Conservation (phyloP, 129 eudicot genomes). For the Smallanthus sonchifolius region DNA sequence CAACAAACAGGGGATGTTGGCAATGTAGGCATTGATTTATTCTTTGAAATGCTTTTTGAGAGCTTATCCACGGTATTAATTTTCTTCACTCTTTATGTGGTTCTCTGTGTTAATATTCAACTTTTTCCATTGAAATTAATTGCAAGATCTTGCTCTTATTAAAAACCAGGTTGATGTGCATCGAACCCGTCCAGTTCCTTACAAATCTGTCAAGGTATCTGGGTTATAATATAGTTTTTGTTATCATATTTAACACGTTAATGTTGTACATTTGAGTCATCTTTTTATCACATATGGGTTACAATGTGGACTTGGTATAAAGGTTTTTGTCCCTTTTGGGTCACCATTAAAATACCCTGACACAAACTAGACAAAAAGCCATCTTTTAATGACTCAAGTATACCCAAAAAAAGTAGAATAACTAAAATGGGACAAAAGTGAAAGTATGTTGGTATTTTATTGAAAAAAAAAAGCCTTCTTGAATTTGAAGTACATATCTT, state of each 20-base stretch:
- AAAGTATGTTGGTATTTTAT: background rate
- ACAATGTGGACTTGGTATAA: background rate
- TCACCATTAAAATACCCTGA: background rate
- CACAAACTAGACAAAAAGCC: background rate
- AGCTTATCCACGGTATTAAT: slow-evolving; percentile 84
- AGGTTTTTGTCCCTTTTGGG: too few relatives aligned
- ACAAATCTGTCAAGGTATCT: slow-evolving; percentile 79
- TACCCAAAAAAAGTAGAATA: background rate
- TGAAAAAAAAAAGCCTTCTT: background rate
- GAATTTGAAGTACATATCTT: background rate
- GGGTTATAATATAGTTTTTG: background rate
- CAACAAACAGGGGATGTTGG: slow-evolving; percentile 95
- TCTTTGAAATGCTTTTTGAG: slow-evolving; percentile 98
- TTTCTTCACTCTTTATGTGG: background rate
- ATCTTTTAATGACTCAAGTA: background rate
- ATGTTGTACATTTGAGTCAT: background rate
- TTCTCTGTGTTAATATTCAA: background rate
- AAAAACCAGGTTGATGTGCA: slow-evolving; percentile 80
- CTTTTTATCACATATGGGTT: background rate
- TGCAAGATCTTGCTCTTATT: slow-evolving; percentile 14
- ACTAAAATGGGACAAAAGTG: background rate
- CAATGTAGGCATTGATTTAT: slow-evolving; percentile 96
- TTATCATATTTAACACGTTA: background rate
- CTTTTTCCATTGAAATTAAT: slow-evolving; percentile 3
- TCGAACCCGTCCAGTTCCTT: slow-evolving; percentile 76